Percentiles rank a stretch among this genome's conserved stretches.
These are phyloP conservation scores for Pseudogymnoascus sp. DNA, from an alignment of 2,329 filamentous ascomycete species.

Conservation along the genomic window DNA sequence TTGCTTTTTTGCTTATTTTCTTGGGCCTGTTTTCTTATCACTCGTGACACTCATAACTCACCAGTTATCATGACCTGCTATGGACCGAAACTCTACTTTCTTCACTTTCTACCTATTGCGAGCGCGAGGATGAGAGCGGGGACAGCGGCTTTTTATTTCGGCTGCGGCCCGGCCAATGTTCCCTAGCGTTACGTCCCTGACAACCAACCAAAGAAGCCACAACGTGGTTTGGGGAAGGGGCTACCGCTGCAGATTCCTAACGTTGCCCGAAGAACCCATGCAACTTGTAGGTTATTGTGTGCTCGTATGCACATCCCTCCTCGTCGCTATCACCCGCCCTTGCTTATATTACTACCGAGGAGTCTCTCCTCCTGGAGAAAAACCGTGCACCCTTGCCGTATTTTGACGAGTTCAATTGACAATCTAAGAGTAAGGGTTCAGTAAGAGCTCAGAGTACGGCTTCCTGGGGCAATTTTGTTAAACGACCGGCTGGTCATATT, in stretches of 20 bases:
- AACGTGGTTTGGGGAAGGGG: neutral
- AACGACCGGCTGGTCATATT: neutral
- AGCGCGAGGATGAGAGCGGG: neutral
- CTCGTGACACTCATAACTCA: neutral
- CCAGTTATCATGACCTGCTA: neutral
- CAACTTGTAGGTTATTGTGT: neutral
- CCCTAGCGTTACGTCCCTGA: neutral
- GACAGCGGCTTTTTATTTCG: neutral
- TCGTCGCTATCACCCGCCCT: neutral
- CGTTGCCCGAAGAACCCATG: neutral
- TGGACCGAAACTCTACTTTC: neutral
- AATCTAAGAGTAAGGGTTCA: neutral
- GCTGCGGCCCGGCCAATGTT: neutral
- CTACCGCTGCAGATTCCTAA: neutral
- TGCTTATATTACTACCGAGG: neutral
- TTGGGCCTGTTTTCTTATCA: neutral
- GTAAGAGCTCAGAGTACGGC: neutral
- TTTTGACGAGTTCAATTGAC: neutral
- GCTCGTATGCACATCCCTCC: neutral
- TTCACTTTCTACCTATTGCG: neutral
- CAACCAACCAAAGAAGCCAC: conserved; percentile 1
- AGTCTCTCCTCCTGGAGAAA: neutral
- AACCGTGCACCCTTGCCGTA: neutral
- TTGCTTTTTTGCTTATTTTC: neutral
- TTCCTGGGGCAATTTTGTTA: neutral